Conservation (phyloP, 805 yeast genomes). For the Diddensiella transvaalensis region DNA sequence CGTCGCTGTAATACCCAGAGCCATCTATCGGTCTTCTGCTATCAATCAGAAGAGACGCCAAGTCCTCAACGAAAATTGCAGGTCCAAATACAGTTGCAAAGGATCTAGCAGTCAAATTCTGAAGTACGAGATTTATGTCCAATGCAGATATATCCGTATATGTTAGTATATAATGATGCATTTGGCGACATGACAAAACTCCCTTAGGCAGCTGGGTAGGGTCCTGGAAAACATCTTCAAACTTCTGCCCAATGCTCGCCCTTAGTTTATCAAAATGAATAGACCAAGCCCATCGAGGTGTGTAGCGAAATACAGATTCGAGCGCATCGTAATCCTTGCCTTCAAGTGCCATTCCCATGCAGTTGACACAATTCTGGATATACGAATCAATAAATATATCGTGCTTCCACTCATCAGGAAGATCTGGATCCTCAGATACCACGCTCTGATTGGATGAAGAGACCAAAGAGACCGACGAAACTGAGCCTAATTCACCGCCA, state of each 20-base stretch:
- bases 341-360: background rate
- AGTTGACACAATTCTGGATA: background rate
- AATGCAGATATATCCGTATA: background rate
- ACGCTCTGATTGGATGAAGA: background rate
- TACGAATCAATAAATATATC: background rate
- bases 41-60: background rate
- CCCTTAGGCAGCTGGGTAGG: background rate
- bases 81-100: background rate
- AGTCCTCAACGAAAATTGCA: background rate
- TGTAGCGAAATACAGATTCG: background rate
- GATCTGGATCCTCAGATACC: background rate
- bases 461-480: background rate
- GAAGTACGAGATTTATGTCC: background rate
- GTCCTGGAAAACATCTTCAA: background rate
- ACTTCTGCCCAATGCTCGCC: background rate
- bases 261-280: background rate
- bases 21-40: background rate
- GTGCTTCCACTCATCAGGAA: background rate
- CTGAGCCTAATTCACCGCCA: background rate
- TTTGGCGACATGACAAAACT: background rate
- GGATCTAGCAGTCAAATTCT: background rate
- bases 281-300: background rate
- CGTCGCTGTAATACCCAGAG: background rate
- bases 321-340: background rate
- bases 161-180: background rate